Evolutionary conservation across 1,139 yeast species (phyloP).

Genomic region (Zhuliangozyma blackwelliae): DNA sequence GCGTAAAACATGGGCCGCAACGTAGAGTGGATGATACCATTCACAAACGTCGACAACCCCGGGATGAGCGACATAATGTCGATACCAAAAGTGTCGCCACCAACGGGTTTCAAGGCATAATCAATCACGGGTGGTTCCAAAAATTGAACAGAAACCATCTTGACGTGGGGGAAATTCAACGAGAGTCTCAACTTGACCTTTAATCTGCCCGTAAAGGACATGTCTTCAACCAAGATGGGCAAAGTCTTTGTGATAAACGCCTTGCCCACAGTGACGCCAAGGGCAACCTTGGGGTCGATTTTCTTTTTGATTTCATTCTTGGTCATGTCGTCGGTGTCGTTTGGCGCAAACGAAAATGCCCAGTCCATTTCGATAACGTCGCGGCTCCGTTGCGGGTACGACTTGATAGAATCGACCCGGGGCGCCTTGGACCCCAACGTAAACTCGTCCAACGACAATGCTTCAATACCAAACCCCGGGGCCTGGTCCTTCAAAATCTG

Average conservation of each 20-base stretch:
- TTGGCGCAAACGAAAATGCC: conserved; percentile 76
- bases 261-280: conserved; percentile 76
- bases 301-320: conserved; percentile 65
- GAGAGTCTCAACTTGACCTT: conserved; percentile 61
- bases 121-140: conserved; percentile 76
- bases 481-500: conserved; percentile 64
- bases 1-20: conserved; percentile 77
- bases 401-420: conserved; percentile 62
- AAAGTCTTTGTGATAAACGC: conserved; percentile 71
- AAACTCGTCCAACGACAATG: conserved; percentile 66
- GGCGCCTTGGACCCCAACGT: conserved; percentile 81
- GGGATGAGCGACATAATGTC: conserved; percentile 83
- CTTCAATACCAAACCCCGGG: conserved; percentile 80
- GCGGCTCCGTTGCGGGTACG: conserved; percentile 63
- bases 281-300: conserved; percentile 72
- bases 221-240: conserved; percentile 73
- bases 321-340: conserved; percentile 79
- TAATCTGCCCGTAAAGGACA: conserved; percentile 70
- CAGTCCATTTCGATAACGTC: conserved; percentile 77
- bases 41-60: conserved; percentile 71
- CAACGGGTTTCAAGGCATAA: conserved; percentile 79
- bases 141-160: conserved; percentile 64
- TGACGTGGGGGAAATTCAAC: conserved; percentile 69
- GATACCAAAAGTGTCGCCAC: conserved; percentile 79
- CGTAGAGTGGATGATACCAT: conserved; percentile 60